Evolutionary conservation across 2,329 filamentous ascomycete species (phyloP), one percentile per base, ranked within the genome.

Genomic region (Epichloe coenophiala): DNA sequence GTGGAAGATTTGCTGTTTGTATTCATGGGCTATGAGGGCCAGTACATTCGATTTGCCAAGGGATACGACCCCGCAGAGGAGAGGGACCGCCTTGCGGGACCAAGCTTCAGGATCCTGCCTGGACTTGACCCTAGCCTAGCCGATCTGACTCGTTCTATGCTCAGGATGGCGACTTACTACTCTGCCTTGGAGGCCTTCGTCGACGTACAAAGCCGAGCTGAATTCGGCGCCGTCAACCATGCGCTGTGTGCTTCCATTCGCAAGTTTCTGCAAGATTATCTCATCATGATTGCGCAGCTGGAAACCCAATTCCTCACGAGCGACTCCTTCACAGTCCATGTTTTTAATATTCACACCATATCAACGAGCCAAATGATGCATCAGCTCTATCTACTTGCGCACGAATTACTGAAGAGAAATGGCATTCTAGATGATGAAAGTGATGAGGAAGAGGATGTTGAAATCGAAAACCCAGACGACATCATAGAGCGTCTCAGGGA

Each of bases 21-120:
- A 5, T 94, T 97, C 60, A 96, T 98, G 90, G 93, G 93, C 23
- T 95, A 89, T 56, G 93, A 98, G 68, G 93, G 93, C n/a, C 89
- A 95, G 65, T 97, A 97, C 63, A 86, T 98, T 54, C 86, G 88
- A 50, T 97, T 88, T 63, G 78, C 78, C 52, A 85, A 88, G 57
- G 78, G 79, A 8, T 97, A 95, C 64, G 83, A 95, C 58, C 88
- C 90, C 0, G 71, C 77, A 3, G 81, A 88, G 48, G 93, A 98
- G 69, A 88, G 91, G 60, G 88, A 94, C 61, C 82, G 90, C 13
- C 72, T 98, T 47, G 77, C 84, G 5, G 93, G 93, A 0, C 93
- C 93, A 1, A 71, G 75, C 9, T 97, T 89, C 68, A 82, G 81
- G 55, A 82, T 96, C 54, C 71, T 87, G 6, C 77, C 86, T 1